These are phyloP conservation scores for Colletotrichum graminicola DNA, from an alignment of 2,329 filamentous ascomycete species.

Conservation along the genomic window DNA sequence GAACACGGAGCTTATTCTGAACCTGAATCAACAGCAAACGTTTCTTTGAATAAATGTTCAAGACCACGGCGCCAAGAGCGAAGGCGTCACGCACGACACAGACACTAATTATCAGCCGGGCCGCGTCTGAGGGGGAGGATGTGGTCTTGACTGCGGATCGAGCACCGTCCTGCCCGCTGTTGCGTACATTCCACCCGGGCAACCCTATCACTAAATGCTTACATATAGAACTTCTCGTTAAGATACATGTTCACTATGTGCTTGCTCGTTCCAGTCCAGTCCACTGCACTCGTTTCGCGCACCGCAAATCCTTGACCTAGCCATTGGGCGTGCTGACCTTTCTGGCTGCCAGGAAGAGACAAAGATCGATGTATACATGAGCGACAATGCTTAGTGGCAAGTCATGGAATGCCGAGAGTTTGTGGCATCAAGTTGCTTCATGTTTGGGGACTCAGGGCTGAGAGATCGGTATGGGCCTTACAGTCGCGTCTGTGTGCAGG, in stretches of 20 bases:
- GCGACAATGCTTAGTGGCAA: too few species aligned
- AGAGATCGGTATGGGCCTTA: too few species aligned
- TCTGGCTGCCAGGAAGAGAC: too few species aligned
- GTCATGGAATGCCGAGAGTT: too few species aligned
- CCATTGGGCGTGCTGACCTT: too few species aligned
- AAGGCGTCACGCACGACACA: conserved; percentile 62
- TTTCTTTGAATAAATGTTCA: too few species aligned
- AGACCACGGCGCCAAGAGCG: conserved; percentile 31
- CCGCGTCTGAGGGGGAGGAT: conserved; percentile 56
- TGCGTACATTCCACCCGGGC: conserved; percentile 47
- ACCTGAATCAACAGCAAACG: too few species aligned
- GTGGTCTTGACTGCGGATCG: neutral
- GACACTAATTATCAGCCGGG: conserved; percentile 64
- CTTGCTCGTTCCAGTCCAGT: neutral
- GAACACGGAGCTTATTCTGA: too few species aligned
- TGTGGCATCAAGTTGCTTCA: too few species aligned
- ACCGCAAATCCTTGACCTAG: neutral
- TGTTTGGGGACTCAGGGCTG: too few species aligned
- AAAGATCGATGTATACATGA: too few species aligned
- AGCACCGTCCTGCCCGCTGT: neutral
- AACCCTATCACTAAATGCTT: conserved; percentile 65
- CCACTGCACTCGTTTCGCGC: neutral
- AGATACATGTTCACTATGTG: conserved; percentile 45
- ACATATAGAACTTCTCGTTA: conserved; percentile 72
- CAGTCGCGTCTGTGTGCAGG: too few species aligned